Evolutionary conservation across 1,284 basidiomycete species (phyloP).

Genomic region (Athelia psychrophila): DNA sequence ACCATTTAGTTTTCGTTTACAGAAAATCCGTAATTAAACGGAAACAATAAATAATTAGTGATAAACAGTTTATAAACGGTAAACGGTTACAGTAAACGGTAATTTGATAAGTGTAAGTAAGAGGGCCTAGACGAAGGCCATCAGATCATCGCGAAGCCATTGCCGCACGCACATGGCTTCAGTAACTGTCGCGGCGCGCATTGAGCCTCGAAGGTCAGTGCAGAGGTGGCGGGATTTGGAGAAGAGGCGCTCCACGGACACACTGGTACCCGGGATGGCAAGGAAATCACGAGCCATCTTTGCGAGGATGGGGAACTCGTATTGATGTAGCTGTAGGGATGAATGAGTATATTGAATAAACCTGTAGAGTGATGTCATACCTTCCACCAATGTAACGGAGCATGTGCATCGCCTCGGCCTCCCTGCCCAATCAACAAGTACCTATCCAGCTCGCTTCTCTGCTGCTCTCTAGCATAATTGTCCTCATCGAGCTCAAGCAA

Average conservation of each 20-base stretch:
- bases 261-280: conserved; percentile 31
- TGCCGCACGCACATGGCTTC: conserved; percentile 24
- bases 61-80: conserved; percentile 11
- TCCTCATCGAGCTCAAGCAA: too few species aligned
- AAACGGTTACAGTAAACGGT: neutral
- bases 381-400: conserved; percentile 15
- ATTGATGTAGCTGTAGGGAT: conserved; percentile 9
- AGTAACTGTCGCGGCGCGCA: conserved; percentile 25
- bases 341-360: neutral
- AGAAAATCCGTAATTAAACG: conserved; percentile 12
- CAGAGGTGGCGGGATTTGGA: conserved; percentile 30
- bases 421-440: neutral
- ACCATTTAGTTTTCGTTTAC: conserved; percentile 23
- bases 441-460: conserved; percentile 1
- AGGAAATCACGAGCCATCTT: conserved; percentile 28
- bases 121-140: conserved; percentile 12
- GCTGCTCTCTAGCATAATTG: neutral
- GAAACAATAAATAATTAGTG: conserved; percentile 15
- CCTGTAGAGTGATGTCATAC: conserved; percentile 4
- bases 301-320: conserved; percentile 21
- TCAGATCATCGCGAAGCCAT: conserved; percentile 25
- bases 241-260: conserved; percentile 28
- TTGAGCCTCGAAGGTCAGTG: conserved; percentile 20
- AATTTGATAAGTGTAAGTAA: conserved; percentile 3
- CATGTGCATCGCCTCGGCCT: too few species aligned